A percentile compares a stretch with the other conserved stretches of the same genome.
These are phyloP conservation scores for Tritrichomonas musculus DNA, from an alignment of 208 protist genomes.

Conservation along the genomic window DNA sequence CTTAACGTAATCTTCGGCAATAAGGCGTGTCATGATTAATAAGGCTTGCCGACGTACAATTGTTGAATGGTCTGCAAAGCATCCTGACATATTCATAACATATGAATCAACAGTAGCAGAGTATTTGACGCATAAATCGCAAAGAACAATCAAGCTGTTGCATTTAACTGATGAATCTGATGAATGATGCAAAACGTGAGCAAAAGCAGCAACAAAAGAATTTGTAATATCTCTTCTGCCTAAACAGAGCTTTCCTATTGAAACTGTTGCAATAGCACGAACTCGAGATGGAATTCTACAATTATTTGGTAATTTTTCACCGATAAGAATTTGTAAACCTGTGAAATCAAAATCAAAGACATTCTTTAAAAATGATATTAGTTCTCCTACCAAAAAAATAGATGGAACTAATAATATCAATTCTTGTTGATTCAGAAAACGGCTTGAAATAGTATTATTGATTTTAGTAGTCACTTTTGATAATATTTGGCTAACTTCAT, in stretches of 20 bases:
- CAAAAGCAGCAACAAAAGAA: constrained; percentile 18
- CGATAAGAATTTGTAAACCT: background rate
- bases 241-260: background rate
- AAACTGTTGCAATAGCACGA: background rate
- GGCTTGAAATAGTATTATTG: background rate
- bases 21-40: constrained; percentile 7
- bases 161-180: background rate
- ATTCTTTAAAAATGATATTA: background rate
- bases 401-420: background rate
- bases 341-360: background rate
- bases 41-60: background rate
- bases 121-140: constrained; percentile 26
- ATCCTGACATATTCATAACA: background rate
- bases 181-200: background rate
- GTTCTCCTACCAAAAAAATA: background rate
- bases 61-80: background rate
- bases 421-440: background rate
- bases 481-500: too few relatives aligned
- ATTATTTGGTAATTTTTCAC: background rate
- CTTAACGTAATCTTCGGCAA: background rate
- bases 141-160: constrained; percentile 14
- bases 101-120: constrained; percentile 11
- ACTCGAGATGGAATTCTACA: background rate
- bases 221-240: background rate
- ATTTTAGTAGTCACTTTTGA: background rate